Evolutionary conservation across 1,139 yeast species (phyloP).

Genomic region (Nakaseomyces kungkrabaensis): DNA sequence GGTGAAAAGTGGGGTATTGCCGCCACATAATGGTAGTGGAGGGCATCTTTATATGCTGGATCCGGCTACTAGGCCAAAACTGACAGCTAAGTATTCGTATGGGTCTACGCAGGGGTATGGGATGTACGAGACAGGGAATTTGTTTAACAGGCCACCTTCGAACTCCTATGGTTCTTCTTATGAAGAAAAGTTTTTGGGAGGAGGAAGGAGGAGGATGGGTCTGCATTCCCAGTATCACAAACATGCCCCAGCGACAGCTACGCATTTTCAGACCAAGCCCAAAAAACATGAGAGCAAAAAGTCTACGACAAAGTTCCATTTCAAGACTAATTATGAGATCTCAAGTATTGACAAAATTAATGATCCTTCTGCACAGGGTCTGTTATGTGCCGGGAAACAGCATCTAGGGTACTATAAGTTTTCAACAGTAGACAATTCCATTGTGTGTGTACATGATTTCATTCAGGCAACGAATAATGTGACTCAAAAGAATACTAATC

Average conservation of each 20-base stretch:
- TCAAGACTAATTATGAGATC: constrained; percentile 18
- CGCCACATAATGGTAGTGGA: background rate
- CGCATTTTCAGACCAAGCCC: background rate
- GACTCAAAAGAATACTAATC: constrained; percentile 6
- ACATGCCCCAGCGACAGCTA: background rate
- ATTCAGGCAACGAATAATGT: constrained; percentile 8
- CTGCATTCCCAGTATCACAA: background rate
- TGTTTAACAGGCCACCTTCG: background rate
- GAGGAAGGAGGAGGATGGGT: background rate
- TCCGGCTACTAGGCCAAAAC: background rate
- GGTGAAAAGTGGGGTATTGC: background rate
- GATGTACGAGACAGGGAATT: background rate
- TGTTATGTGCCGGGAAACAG: constrained; percentile 28
- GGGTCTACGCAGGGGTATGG: background rate
- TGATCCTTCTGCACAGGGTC: constrained; percentile 16
- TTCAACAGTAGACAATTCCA: constrained; percentile 14
- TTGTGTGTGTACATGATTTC: constrained; percentile 20
- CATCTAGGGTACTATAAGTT: constrained; percentile 26
- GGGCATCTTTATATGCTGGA: background rate
- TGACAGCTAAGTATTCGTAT: constrained; percentile 1
- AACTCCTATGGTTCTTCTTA: background rate
- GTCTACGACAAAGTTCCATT: constrained; percentile 1
- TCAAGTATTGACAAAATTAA: constrained; percentile 28
- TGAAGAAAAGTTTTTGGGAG: background rate
- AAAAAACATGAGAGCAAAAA: background rate